Evolutionary conservation across 305 asterid species (phyloP), one percentile per base, ranked within the genome.

Genomic region (Rubia tinctorum): DNA sequence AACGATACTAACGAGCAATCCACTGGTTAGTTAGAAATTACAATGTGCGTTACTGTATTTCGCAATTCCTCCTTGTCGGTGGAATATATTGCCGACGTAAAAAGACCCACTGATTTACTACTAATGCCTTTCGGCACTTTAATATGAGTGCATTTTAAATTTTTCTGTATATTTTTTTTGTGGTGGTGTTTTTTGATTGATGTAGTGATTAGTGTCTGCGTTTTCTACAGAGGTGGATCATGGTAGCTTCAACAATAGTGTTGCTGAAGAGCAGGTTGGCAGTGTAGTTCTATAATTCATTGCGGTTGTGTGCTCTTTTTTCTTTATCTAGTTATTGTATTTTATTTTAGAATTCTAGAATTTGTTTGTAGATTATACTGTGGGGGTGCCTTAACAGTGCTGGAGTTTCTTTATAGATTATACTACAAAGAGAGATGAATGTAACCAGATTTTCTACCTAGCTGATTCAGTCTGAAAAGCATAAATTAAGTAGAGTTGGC

Each of bases 201-300:
- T 70, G 71, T 72, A 71, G 71, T 73, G 58, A 66, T 69, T 66
- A 73, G 71, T 56, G 76, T 55, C 65, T 15, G 40, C 68, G 51
- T 53, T 58, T 79, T 71, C 73, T 79, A 80, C 88, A 89, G 95
- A 70, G 59, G 82, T 58, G 18, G 95, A 91, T 86, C 91, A 84
- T 47, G 90, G 91, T 76, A 87, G 97, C 86, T 89, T 91, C 86
- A 89, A 89, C 82, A 87, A 84, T 84, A 91, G 97, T 77, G 93
- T 89, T 39, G 81, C 84, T 22, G 95, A 85, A 82, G 82, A 91
- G 80, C 93, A 91, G 97, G 95, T 90, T 34, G 45, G 73, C 64
- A 69, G 63, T 79, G 10, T 69, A 13, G 69, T 62, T 64, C 53
- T 73, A 65, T 76, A 18, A 67, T 20, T 22, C 34, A 22, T 23